Conservation (phyloP, 2,329 filamentous ascomycete genomes). For the Colletotrichum sp. region DNA sequence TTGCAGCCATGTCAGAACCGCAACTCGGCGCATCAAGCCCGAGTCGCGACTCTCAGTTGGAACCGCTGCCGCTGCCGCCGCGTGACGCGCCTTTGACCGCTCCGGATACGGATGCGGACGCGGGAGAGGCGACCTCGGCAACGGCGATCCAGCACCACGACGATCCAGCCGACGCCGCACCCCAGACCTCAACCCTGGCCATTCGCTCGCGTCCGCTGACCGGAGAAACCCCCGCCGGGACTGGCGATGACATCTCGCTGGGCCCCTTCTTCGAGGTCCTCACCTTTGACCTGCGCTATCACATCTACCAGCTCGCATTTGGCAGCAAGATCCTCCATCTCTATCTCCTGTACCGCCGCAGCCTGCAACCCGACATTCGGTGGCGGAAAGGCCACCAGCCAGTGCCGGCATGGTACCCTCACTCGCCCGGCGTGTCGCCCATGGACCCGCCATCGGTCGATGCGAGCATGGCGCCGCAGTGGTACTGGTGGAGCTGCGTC, state of each 20-base stretch:
- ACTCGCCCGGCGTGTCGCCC: slow-evolving; percentile 18
- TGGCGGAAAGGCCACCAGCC: slow-evolving; percentile 22
- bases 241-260: not conserved
- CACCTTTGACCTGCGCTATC: slow-evolving; percentile 16
- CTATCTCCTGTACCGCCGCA: slow-evolving; percentile 19
- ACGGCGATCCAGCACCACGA: not conserved
- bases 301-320: slow-evolving; percentile 21
- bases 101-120: slow-evolving; percentile 16
- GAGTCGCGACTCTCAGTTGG: not conserved
- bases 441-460: slow-evolving; percentile 20
- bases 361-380: slow-evolving; percentile 14
- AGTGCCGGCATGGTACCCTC: slow-evolving; percentile 17
- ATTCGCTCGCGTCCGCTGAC: not conserved
- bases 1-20: slow-evolving; percentile 6
- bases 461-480: slow-evolving; percentile 12
- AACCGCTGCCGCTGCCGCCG: not conserved
- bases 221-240: not conserved
- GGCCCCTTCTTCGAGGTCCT: slow-evolving; percentile 20
- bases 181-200: not conserved
- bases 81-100: slow-evolving; percentile 8
- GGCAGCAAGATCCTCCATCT: slow-evolving; percentile 16
- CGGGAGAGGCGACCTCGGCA: slow-evolving; percentile 11
- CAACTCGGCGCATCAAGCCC: not conserved
- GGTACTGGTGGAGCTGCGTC: slow-evolving; percentile 24
- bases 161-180: not conserved